These are phyloP conservation scores for Collybia mongolica DNA, from an alignment of 768 basidiomycete species.

Conservation along the genomic window DNA sequence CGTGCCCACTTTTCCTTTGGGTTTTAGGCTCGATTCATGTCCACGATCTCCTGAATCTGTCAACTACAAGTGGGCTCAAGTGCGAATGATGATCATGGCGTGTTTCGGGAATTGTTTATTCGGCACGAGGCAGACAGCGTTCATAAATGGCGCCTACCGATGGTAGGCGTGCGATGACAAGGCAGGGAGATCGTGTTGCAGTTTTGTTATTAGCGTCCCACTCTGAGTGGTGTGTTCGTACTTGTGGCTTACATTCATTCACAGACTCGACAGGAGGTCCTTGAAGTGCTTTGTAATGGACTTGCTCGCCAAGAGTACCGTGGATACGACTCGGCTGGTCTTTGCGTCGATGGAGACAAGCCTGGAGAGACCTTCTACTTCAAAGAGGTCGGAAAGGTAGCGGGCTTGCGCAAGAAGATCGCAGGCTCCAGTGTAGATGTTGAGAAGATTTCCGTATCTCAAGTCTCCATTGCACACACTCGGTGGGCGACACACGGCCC, in stretches of 20 bases:
- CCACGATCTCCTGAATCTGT: not conserved
- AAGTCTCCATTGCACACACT: slow-evolving; percentile 98
- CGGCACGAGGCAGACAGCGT: no score
- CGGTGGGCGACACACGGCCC: slow-evolving; percentile 99
- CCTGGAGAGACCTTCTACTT: slow-evolving; percentile 76
- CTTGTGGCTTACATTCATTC: not conserved
- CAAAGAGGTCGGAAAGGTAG: slow-evolving; percentile 99
- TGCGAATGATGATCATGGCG: no score
- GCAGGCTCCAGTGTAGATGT: slow-evolving; percentile 68
- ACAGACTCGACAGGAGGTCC: slow-evolving; percentile 86
- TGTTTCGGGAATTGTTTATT: no score
- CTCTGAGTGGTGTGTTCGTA: no score
- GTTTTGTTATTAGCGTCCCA: no score
- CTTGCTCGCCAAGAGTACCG: slow-evolving; percentile 96
- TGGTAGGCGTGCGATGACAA: no score
- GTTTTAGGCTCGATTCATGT: not conserved
- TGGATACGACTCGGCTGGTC: slow-evolving; percentile 94
- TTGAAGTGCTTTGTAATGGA: slow-evolving; percentile 88
- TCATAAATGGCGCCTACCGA: no score
- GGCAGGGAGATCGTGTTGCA: no score
- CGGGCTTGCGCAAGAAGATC: slow-evolving; percentile 87
- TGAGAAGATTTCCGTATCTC: slow-evolving; percentile 73
- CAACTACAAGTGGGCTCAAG: no score
- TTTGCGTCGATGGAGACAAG: slow-evolving; percentile 90
- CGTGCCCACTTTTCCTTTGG: slow-evolving; percentile 22